phyloP scores from a whole-genome alignment of 225 moss, liverwort and hornwort genomes.

The Marchantia polymorpha region DNA sequence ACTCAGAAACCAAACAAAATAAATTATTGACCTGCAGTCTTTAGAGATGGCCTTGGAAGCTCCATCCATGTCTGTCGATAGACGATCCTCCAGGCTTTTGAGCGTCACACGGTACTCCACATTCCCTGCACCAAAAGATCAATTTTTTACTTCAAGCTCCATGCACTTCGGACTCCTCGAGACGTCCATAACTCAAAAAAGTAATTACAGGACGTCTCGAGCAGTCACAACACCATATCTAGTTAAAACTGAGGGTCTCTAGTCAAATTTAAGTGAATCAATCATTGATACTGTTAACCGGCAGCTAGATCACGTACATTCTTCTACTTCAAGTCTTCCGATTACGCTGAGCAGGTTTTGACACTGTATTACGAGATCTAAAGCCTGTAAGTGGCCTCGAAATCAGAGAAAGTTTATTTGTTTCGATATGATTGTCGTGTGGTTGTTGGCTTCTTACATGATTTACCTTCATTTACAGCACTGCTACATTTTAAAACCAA shows the following conservation, averaged over 20 bases:
- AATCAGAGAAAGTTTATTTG: not conserved
- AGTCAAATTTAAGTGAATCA: too few relatives aligned
- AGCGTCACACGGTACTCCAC: constrained; percentile 66
- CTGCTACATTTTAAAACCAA: not conserved
- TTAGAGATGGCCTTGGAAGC: constrained; percentile 62
- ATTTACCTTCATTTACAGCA: not conserved
- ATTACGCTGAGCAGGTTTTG: not conserved
- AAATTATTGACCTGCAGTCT: constrained; percentile 36
- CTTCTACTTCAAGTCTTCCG: not conserved
- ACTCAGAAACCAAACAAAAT: not conserved
- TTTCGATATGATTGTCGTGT: not conserved
- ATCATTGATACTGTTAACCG: not conserved
- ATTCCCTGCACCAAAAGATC: constrained; percentile 19
- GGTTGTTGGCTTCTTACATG: not conserved
- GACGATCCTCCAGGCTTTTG: constrained; percentile 68
- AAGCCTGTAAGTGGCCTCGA: not conserved
- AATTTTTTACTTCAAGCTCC: not conserved
- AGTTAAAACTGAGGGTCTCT: too few relatives aligned
- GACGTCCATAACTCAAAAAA: not conserved
- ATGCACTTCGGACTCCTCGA: not conserved
- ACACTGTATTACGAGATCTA: not conserved
- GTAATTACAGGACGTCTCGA: not conserved
- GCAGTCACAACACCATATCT: not conserved
- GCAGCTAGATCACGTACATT: not conserved
- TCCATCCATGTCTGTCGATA: constrained; percentile 79